These are phyloP conservation scores for Termitomyces sp. DNA, from an alignment of 768 basidiomycete genomes.

Conservation along the genomic window DNA sequence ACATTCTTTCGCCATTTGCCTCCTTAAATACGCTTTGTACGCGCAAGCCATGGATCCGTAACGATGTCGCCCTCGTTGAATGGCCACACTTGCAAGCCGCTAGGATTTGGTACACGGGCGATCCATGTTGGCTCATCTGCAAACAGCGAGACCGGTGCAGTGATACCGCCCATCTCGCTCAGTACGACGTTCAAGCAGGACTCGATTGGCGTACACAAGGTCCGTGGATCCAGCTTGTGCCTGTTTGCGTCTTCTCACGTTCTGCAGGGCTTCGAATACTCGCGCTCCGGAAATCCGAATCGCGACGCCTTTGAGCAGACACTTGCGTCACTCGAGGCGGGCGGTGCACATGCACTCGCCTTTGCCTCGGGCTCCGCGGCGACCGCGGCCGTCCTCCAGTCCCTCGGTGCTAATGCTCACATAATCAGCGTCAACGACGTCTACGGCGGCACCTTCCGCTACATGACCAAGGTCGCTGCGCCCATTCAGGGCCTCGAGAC, in stretches of 20 bases:
- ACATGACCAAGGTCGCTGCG: slow-evolving; percentile 60
- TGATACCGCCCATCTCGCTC: neutral
- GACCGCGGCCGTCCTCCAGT: slow-evolving; percentile 78
- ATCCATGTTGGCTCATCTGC: neutral
- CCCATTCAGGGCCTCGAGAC: slow-evolving; percentile 64
- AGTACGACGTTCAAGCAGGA: neutral
- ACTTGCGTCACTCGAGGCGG: slow-evolving; percentile 74
- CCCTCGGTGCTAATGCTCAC: slow-evolving; percentile 70
- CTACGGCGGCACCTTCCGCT: slow-evolving; percentile 91
- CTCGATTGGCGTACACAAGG: neutral
- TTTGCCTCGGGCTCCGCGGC: slow-evolving; percentile 86
- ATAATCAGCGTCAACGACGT: slow-evolving; percentile 88
- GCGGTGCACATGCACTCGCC: slow-evolving; percentile 67
- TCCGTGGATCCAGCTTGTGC: neutral
- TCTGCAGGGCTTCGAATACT: slow-evolving; percentile 78
- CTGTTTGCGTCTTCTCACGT: neutral
- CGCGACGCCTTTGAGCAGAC: slow-evolving; percentile 72
- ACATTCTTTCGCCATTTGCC: neutral
- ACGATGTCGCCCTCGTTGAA: neutral
- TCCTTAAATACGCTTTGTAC: neutral
- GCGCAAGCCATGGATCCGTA: neutral
- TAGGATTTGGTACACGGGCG: neutral
- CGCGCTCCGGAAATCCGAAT: slow-evolving; percentile 86
- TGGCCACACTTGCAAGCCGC: neutral
- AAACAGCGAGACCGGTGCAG: neutral